phyloP scores from a whole-genome alignment of 345 rosid genomes.

The Populus tremula region DNA sequence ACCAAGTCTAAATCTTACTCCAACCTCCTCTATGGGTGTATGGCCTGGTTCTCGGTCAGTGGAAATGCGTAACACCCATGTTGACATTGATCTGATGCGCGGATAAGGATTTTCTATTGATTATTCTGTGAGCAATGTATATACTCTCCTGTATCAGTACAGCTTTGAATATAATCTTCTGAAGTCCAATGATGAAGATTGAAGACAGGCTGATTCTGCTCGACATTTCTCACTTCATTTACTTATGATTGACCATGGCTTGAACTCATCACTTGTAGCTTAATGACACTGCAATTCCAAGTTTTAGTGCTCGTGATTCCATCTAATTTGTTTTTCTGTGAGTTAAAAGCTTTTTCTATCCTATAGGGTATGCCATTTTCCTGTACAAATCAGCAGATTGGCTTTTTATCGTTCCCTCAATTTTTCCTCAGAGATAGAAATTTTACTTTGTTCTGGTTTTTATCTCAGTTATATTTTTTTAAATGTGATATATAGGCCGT shows the following conservation, averaged over 20 bases:
- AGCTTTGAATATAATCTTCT: constrained; percentile 27
- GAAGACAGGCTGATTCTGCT: constrained; percentile 25
- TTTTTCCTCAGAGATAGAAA: neutral
- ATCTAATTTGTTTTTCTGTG: neutral
- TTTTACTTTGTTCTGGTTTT: neutral
- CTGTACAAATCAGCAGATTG: neutral
- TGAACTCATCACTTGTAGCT: constrained; percentile 33
- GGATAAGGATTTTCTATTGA: constrained; percentile 42
- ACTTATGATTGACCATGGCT: constrained; percentile 20
- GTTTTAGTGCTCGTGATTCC: constrained; percentile 15
- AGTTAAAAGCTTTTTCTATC: neutral
- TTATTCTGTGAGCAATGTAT: constrained; percentile 28
- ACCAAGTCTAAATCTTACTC: constrained; percentile 60
- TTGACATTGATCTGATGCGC: constrained; percentile 90
- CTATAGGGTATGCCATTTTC: neutral
- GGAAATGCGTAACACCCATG: constrained; percentile 65
- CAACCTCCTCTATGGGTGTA: constrained; percentile 48
- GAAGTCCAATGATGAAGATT: constrained; percentile 17
- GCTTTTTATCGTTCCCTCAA: neutral
- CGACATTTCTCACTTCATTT: constrained; percentile 27
- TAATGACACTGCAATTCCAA: constrained; percentile 16
- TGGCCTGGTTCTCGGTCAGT: constrained; percentile 75
- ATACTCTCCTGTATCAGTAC: constrained; percentile 34
- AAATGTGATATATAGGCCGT: neutral
- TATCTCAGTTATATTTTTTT: neutral